Evolutionary conservation across 176 grass and related monocot genomes (phyloP).

Genomic region (Puya raimondii): DNA sequence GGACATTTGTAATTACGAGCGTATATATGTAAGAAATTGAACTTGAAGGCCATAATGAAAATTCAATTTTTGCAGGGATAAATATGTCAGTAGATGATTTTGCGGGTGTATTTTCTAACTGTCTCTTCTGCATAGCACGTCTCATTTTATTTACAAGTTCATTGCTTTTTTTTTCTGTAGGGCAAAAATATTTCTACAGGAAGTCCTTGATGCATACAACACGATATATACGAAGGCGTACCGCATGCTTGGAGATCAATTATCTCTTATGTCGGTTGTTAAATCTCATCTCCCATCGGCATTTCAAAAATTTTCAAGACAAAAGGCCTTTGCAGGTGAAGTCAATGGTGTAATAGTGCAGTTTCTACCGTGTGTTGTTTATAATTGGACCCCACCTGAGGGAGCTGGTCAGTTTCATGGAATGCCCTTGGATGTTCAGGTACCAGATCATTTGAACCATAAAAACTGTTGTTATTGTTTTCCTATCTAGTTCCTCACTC

Average conservation of each 20-base stretch:
- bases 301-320: constrained; percentile 52
- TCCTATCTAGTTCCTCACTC: background rate
- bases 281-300: constrained; percentile 60
- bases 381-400: constrained; percentile 94
- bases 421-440: constrained; percentile 96
- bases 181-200: constrained; percentile 57
- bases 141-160: no score
- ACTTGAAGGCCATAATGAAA: no score
- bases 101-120: no score
- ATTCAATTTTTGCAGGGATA: no score
- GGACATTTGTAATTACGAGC: no score
- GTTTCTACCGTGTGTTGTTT: constrained; percentile 85
- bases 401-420: constrained; percentile 91
- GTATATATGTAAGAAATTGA: no score
- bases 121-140: no score
- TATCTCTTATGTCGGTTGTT: constrained; percentile 78
- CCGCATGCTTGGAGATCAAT: constrained; percentile 81
- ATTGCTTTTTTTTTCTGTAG: constrained; percentile 23
- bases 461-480: background rate
- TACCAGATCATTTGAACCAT: constrained; percentile 18
- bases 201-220: constrained; percentile 59
- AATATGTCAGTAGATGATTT: no score
- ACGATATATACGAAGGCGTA: constrained; percentile 57
- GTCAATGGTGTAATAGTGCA: constrained; percentile 57
- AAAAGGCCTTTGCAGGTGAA: constrained; percentile 57